Evolutionary conservation across 495 filamentous ascomycete genomes (phyloP), one percentile per base, ranked within the genome.

Genomic region (Penicillium arizonense): DNA sequence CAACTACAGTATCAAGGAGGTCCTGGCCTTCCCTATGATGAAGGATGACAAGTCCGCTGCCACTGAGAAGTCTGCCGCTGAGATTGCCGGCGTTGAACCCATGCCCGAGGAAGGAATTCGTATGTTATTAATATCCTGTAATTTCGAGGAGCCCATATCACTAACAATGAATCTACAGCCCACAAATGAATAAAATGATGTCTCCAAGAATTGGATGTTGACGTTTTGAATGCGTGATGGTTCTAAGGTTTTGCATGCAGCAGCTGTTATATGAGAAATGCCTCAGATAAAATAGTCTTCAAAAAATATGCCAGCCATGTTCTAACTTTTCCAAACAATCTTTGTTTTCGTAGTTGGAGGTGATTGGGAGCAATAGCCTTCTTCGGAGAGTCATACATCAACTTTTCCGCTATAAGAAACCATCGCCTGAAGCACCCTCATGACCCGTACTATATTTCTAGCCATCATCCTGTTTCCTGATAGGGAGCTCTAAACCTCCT

Each of bases 1-100:
- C 73, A 87, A 96, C 69, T 96, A 97, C 78, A 82, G 74, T 48
- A 97, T 97, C 73, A 94, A 95, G 77, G 94, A 98, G 74, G 94
- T 97, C 4, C 76, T 98, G 44, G 84, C 94, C 11, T 97, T 98
- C 82, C 95, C 85, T 14, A 83, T 89, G 61, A 90, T 90, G 87
- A 89, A 87, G 77, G 84, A 88, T 35, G 83, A 87, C 47, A 73
- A 77, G 61, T 72, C 71, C 33, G 67, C 70, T 3, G 47, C 62
- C 18, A 69, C 74, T 38, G 71, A 67, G 63, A 83, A 82, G 76
- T 65, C 73, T 28, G 85, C 84, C 41, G 86, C 84, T 21, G 87
- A 91, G 69, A 73, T 86, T 48, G 85, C 77, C 36, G 82, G 77
- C 35, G 69, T 88, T 50, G 70, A 84, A 73, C 82, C 87, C 23